Evolutionary conservation across 2,329 filamentous ascomycete species (phyloP).

Genomic region (Lecanosticta acicola): DNA sequence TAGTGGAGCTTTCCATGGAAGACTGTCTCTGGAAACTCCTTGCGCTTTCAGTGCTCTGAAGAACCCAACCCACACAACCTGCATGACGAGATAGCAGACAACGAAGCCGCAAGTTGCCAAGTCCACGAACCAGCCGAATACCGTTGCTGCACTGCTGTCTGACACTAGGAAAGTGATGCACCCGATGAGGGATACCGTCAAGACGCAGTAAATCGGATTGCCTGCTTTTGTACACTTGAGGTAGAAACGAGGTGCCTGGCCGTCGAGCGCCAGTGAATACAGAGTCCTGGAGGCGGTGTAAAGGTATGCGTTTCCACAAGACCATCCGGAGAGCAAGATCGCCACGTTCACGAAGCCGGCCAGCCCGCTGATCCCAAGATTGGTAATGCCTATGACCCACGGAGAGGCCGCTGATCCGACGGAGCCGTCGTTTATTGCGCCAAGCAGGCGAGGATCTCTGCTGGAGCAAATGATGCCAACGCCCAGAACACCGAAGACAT

Average conservation of each 20-base stretch:
- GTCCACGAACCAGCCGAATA: slow-evolving; percentile 65
- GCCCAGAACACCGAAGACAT: slow-evolving; percentile 7
- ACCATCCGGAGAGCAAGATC: slow-evolving; percentile 60
- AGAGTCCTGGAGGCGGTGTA: slow-evolving; percentile 49
- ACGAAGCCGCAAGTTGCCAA: slow-evolving; percentile 49
- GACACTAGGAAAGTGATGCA: slow-evolving; percentile 67
- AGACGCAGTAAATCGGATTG: slow-evolving; percentile 68
- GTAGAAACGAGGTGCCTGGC: slow-evolving; percentile 55
- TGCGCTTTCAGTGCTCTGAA: slow-evolving; percentile 6
- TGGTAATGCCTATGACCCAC: slow-evolving; percentile 48
- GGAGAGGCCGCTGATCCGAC: slow-evolving; percentile 36
- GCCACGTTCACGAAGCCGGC: slow-evolving; percentile 61
- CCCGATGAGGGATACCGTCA: slow-evolving; percentile 58
- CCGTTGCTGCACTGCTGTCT: slow-evolving; percentile 54
- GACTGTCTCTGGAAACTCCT: slow-evolving; percentile 2
- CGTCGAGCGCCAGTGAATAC: slow-evolving; percentile 53
- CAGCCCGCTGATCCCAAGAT: slow-evolving; percentile 54
- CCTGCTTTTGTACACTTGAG: slow-evolving; percentile 43
- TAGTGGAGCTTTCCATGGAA: slow-evolving; percentile 6
- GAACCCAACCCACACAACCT: slow-evolving; percentile 36
- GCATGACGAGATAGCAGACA: slow-evolving; percentile 47
- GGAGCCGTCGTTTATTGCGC: slow-evolving; percentile 7
- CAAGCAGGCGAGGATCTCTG: slow-evolving; percentile 8
- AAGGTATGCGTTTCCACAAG: slow-evolving; percentile 50
- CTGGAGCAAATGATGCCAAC: slow-evolving; percentile 8